Conservation (phyloP, 1,284 basidiomycete genomes). For the Heterobasidion parviporum region DNA sequence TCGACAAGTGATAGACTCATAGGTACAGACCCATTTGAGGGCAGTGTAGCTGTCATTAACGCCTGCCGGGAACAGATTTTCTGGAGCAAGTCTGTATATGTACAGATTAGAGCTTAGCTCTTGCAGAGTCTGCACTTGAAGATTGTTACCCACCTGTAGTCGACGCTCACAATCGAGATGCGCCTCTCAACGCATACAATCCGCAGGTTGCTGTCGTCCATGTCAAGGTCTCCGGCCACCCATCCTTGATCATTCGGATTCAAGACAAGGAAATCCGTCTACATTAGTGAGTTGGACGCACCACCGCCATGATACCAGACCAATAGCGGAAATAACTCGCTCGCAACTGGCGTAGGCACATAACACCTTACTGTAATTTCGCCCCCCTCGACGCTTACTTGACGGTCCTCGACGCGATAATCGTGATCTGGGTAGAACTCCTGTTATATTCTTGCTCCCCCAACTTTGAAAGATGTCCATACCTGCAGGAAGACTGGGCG, state of each 20-base stretch:
- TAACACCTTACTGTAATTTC: not conserved
- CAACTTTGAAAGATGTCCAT: not conserved
- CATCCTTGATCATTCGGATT: slow-evolving; percentile 1
- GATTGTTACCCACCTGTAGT: not conserved
- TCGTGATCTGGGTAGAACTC: slow-evolving; percentile 1
- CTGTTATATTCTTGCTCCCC: not conserved
- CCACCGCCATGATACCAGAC: slow-evolving; percentile 11
- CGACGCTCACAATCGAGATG: slow-evolving; percentile 13
- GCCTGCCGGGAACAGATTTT: slow-evolving; percentile 28
- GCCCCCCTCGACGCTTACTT: slow-evolving; percentile 2
- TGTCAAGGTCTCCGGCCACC: slow-evolving; percentile 9
- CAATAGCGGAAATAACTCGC: slow-evolving; percentile 1
- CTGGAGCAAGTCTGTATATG: slow-evolving; percentile 25
- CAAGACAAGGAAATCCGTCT: not conserved
- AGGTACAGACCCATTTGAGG: slow-evolving; percentile 21
- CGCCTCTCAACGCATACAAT: slow-evolving; percentile 7
- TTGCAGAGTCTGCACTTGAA: not conserved
- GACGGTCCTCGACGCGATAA: slow-evolving; percentile 2
- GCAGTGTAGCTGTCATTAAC: slow-evolving; percentile 27
- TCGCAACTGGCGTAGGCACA: no score
- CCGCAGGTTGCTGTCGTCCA: slow-evolving; percentile 13
- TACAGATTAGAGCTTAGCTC: not conserved
- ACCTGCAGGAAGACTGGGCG: not conserved
- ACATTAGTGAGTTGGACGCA: not conserved
- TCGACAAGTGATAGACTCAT: not conserved